phyloP scores from a whole-genome alignment of 1,284 basidiomycete genomes.

The Volvariella surrecta region DNA sequence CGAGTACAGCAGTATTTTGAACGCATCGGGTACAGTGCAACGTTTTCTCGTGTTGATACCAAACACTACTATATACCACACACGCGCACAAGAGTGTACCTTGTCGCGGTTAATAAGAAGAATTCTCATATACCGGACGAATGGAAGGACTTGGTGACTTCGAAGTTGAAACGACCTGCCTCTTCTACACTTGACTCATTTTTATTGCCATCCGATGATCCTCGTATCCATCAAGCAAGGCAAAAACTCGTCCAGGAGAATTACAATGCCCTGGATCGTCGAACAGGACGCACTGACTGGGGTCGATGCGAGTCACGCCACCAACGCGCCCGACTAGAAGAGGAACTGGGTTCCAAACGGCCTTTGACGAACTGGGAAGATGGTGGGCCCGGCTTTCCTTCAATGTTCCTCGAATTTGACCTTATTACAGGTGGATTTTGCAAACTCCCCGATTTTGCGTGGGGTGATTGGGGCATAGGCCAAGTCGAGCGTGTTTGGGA shows the following conservation, averaged over 20 bases:
- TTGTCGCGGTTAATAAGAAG: slow-evolving; percentile 68
- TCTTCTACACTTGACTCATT: slow-evolving; percentile 89
- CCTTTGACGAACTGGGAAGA: slow-evolving; percentile 93
- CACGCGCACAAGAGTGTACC: slow-evolving; percentile 84
- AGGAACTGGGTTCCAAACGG: slow-evolving; percentile 74
- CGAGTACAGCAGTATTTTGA: slow-evolving; percentile 73
- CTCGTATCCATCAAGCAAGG: slow-evolving; percentile 82
- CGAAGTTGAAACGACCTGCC: slow-evolving; percentile 71
- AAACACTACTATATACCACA: slow-evolving; percentile 95
- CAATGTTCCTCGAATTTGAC: slow-evolving; percentile 1
- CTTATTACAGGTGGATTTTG: slow-evolving; percentile 66
- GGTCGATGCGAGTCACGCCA: slow-evolving; percentile 88
- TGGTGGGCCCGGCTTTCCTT: slow-evolving; percentile 36
- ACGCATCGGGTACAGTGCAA: slow-evolving; percentile 71
- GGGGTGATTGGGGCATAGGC: slow-evolving; percentile 87
- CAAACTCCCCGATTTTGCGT: slow-evolving; percentile 84
- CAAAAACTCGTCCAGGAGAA: slow-evolving; percentile 73
- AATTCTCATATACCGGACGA: slow-evolving; percentile 51
- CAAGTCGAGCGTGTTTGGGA: slow-evolving; percentile 96
- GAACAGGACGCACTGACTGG: slow-evolving; percentile 81
- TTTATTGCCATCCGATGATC: slow-evolving; percentile 84
- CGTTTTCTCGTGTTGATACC: slow-evolving; percentile 74
- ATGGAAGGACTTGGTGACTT: slow-evolving; percentile 63
- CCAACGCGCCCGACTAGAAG: slow-evolving; percentile 80
- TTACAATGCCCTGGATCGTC: slow-evolving; percentile 49